phyloP scores from a whole-genome alignment of 2,329 filamentous ascomycete genomes.

The Trichothecium roseum region DNA sequence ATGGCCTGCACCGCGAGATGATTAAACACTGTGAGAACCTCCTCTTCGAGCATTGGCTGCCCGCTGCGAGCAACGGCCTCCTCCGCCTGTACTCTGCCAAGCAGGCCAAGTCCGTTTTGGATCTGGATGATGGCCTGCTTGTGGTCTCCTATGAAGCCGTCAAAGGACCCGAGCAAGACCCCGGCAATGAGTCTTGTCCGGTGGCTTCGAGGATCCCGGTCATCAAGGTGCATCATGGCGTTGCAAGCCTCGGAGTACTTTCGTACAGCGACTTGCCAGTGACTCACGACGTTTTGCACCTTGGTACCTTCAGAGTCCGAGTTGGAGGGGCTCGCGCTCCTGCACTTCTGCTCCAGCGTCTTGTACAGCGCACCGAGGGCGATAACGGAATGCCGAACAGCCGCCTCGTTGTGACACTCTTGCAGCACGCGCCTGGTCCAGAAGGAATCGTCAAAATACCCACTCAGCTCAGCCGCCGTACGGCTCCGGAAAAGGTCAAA shows the following conservation, averaged over 20 bases:
- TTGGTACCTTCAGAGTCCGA: constrained; percentile 7
- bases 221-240: constrained; percentile 30
- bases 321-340: constrained; percentile 18
- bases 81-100: constrained; percentile 41
- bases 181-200: constrained; percentile 52
- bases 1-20: constrained; percentile 55
- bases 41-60: constrained; percentile 40
- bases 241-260: constrained; percentile 49
- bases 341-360: constrained; percentile 48
- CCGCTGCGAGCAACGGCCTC: constrained; percentile 17
- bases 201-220: constrained; percentile 10
- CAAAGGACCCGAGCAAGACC: constrained; percentile 57
- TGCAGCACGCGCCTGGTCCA: constrained; percentile 54
- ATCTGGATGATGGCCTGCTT: constrained; percentile 52
- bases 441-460: constrained; percentile 56
- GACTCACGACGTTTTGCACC: constrained; percentile 28
- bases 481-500: constrained; percentile 52
- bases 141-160: constrained; percentile 56
- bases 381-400: constrained; percentile 55
- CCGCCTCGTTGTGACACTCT: constrained; percentile 50
- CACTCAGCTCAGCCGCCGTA: constrained; percentile 52
- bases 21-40: constrained; percentile 53
- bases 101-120: constrained; percentile 43
- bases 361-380: constrained; percentile 59
- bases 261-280: constrained; percentile 50